Evolutionary conservation across 1,284 basidiomycete species (phyloP).

Genomic region (Leccinum fallax): DNA sequence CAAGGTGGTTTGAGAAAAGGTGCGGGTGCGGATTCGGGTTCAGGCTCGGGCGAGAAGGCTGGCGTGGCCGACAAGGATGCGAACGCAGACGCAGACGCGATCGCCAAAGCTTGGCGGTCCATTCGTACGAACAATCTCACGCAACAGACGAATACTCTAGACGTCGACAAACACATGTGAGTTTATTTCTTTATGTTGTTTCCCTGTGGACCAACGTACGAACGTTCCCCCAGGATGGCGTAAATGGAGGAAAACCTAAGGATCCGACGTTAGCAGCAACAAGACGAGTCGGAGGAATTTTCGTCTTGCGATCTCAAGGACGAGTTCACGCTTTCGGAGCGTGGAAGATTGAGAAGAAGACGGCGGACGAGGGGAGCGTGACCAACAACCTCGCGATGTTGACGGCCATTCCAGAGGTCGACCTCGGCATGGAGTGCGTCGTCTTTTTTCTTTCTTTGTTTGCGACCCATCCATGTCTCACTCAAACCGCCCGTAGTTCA

Average conservation of each 20-base stretch:
- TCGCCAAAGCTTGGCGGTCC: slow-evolving; percentile 70
- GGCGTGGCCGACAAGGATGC: slow-evolving; percentile 38
- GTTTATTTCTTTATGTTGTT: slow-evolving; percentile 25
- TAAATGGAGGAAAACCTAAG: slow-evolving; percentile 95
- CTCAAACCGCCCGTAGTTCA: slow-evolving; percentile 52
- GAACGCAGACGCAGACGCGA: slow-evolving; percentile 43
- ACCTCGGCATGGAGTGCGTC: slow-evolving; percentile 95
- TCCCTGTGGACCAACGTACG: no score
- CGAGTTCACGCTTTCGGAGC: slow-evolving; percentile 80
- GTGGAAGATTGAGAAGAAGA: slow-evolving; percentile 63
- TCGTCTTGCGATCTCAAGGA: slow-evolving; percentile 61
- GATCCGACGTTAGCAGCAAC: slow-evolving; percentile 66
- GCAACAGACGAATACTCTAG: slow-evolving; percentile 92
- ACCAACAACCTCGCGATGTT: slow-evolving; percentile 93
- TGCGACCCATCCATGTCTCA: no score
- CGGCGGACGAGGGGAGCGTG: slow-evolving; percentile 85
- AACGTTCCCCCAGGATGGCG: slow-evolving; percentile 74
- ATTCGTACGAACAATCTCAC: slow-evolving; percentile 94
- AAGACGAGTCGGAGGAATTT: slow-evolving; percentile 48
- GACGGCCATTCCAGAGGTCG: slow-evolving; percentile 95
- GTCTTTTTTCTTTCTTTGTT: no score
- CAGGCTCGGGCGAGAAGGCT: background rate
- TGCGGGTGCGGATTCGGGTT: slow-evolving; percentile 31
- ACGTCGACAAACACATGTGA: slow-evolving; percentile 98
- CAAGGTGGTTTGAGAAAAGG: slow-evolving; percentile 53